Base-by-base conservation (phyloP, 257 asterid species). In the Rauvolfia tetraphylla region DNA sequence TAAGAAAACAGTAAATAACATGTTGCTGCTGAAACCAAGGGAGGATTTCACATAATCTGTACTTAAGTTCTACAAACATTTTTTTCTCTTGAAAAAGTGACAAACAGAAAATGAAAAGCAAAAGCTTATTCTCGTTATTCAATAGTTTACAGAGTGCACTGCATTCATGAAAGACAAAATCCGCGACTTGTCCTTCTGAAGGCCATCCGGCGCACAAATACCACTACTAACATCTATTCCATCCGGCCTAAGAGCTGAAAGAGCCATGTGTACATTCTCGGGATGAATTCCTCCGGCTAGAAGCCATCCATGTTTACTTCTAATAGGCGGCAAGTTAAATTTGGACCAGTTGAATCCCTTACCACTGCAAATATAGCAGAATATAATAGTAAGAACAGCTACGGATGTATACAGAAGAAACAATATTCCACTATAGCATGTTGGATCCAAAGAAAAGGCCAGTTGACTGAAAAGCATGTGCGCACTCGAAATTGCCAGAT, bases 181-280 rank as follows among this genome's bases (percentile, higher is more conserved):
- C 79, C 87, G 89, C 1, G 73, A 78, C 81, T 83, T 79, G 78
- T 93, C 99, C 84, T 95, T 95, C 73, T 73, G 89, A 74, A 95
- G 84, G 48, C 96, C 97, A 75, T 90, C 95, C 22, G 88, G 83
- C 75, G 75, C 95, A 85, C 98, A 95, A 75, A 96, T 89, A 73
- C 98, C 99, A 71, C 98, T 93, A n/a, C 97, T 91, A 8, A 96
- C 96, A 79, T 96, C 97, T 81, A 96, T 81, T 58, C 97, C 98
- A 29, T 88, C 78, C 23, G 99, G 99, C 72, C 72, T 86, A 22
- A 95, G 92, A 34, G 87, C 85, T 7, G 90, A 84, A 73, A 93
- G 87, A 29, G 96, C 97, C 82, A 89, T 89, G 12, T 70, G 79
- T 17, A 75, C 97, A 67, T 93, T 96, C 76, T 87, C 89, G 5